phyloP scores from a whole-genome alignment of 768 basidiomycete species.

The Boletales sp. region DNA sequence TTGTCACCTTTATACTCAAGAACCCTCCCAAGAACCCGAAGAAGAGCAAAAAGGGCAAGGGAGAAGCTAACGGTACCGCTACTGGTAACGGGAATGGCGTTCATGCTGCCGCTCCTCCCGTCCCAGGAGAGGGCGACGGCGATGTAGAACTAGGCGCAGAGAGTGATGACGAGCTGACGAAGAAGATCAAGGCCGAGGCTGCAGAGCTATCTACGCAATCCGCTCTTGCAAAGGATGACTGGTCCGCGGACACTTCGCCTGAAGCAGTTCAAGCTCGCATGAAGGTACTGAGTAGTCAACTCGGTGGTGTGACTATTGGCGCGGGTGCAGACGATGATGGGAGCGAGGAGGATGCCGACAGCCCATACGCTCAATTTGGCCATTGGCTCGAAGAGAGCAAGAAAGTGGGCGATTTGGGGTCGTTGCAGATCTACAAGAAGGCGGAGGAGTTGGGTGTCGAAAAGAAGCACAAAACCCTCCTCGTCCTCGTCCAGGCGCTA shows the following conservation, averaged over 20 bases:
- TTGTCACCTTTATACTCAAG: constrained; percentile 94
- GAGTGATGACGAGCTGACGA: constrained; percentile 85
- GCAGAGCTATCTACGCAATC: constrained; percentile 67
- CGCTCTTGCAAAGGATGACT: constrained; percentile 65
- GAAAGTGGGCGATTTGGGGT: constrained; percentile 32
- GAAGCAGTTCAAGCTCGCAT: constrained; percentile 85
- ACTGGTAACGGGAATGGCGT: constrained; percentile 48
- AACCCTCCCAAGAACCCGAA: constrained; percentile 91
- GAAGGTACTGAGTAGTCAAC: constrained; percentile 58
- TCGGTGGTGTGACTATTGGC: constrained; percentile 50
- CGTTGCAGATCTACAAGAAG: constrained; percentile 78
- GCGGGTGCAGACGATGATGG: constrained; percentile 74
- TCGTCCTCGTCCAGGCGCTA: constrained; percentile 78
- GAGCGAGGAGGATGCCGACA: constrained; percentile 82
- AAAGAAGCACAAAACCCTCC: constrained; percentile 89
- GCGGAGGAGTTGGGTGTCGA: constrained; percentile 88
- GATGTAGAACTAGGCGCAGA: constrained; percentile 53
- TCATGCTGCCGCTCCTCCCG: constrained; percentile 35
- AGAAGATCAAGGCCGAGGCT: constrained; percentile 89
- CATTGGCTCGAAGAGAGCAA: constrained; percentile 80
- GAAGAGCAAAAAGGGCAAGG: constrained; percentile 54
- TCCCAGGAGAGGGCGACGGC: constrained; percentile 39
- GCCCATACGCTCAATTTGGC: constrained; percentile 81
- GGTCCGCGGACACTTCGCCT: constrained; percentile 89
- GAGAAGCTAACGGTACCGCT: constrained; percentile 52